A percentile compares a stretch with the other conserved stretches of the same genome.
Evolutionary conservation across 768 basidiomycete species (phyloP).

Genomic region (Termitomyces sp.): DNA sequence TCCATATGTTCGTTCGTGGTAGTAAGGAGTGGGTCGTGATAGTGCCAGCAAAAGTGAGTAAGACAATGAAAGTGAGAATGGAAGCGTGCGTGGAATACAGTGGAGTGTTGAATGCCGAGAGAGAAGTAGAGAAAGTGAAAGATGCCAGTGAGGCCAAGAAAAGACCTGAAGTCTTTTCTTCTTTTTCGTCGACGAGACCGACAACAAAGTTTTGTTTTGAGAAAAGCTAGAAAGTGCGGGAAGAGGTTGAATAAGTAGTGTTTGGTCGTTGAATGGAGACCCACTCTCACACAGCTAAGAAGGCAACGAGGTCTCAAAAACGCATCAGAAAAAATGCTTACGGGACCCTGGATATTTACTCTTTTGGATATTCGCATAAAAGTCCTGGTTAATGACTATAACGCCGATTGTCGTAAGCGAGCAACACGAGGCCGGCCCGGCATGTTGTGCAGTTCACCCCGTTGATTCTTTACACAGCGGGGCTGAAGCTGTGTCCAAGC

Average conservation of each 20-base stretch:
- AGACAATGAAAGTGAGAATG: constrained; percentile 6
- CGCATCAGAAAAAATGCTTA: constrained; percentile 18
- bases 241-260: constrained; percentile 14
- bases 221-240: constrained; percentile 3
- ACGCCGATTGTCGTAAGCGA: constrained; percentile 20
- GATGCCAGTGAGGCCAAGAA: constrained; percentile 8
- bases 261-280: constrained; percentile 7
- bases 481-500: too few species aligned
- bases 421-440: constrained; percentile 12
- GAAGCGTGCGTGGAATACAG: constrained; percentile 8
- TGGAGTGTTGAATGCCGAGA: constrained; percentile 4
- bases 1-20: constrained; percentile 15
- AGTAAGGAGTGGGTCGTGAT: constrained; percentile 8
- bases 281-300: constrained; percentile 6
- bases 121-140: constrained; percentile 7
- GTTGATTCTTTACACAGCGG: neutral
- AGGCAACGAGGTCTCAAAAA: constrained; percentile 15
- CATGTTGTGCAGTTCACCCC: too few species aligned
- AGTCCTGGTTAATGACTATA: constrained; percentile 12
- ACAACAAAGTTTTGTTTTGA: constrained; percentile 5
- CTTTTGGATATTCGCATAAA: constrained; percentile 18
- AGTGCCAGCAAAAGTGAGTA: constrained; percentile 7
- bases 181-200: constrained; percentile 3
- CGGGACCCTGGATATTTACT: constrained; percentile 18
- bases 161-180: constrained; percentile 1